Evolutionary conservation across 2,329 filamentous ascomycete species (phyloP).

Genomic region (Xylaria sp.): DNA sequence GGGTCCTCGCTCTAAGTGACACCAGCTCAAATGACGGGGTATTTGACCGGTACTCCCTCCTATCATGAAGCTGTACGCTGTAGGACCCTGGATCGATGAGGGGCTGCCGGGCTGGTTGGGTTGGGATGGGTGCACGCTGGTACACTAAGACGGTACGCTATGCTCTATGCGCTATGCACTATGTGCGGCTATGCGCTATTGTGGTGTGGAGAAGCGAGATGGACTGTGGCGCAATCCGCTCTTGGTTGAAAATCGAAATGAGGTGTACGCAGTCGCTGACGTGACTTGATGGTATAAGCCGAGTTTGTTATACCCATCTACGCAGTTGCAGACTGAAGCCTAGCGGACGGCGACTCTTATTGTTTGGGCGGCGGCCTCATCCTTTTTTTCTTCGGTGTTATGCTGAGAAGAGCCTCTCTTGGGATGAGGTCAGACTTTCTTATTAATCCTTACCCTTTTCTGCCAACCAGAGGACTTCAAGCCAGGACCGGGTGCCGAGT

Average conservation of each 20-base stretch:
- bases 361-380: neutral
- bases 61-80: too few relatives aligned
- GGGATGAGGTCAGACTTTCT: neutral
- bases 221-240: slow-evolving; percentile 1
- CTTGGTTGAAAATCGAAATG: slow-evolving; percentile 3
- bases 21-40: too few relatives aligned
- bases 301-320: neutral
- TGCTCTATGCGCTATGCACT: neutral
- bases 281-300: slow-evolving; percentile 8
- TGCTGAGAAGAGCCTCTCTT: neutral
- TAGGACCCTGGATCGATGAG: neutral
- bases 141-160: neutral
- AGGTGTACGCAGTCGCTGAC: slow-evolving; percentile 12
- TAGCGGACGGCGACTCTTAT: neutral
- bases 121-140: too few relatives aligned
- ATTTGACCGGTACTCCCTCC: too few relatives aligned
- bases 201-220: slow-evolving; percentile 5
- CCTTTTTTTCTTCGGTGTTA: neutral
- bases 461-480: neutral
- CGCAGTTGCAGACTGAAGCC: neutral
- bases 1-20: too few relatives aligned
- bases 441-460: neutral
- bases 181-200: too few relatives aligned
- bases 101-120: neutral
- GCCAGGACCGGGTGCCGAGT: neutral